Evolutionary conservation across 352 stramenopile genomes (phyloP).

Genomic region (Pythium monospermum): DNA sequence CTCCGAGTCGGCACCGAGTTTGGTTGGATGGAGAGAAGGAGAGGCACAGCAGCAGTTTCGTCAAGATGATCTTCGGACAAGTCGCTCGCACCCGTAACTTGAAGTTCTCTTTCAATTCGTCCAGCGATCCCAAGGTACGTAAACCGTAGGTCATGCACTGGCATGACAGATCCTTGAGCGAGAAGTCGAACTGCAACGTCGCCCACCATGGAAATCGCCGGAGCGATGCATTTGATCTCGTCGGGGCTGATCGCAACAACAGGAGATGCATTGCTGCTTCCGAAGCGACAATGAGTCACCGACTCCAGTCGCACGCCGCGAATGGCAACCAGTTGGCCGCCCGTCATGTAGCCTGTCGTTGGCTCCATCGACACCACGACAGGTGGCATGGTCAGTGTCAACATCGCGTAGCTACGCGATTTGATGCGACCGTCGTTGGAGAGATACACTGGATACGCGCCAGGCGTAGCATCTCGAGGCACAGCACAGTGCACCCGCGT

Average conservation of each 20-base stretch:
- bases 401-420: conserved; percentile 28
- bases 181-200: conserved; percentile 40
- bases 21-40: conserved; percentile 15
- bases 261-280: conserved; percentile 15
- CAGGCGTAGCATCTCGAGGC: conserved; percentile 21
- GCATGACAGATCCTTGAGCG: conserved; percentile 34
- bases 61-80: background rate
- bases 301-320: conserved; percentile 41
- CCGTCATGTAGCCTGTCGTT: conserved; percentile 21
- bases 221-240: conserved; percentile 20
- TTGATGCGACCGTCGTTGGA: conserved; percentile 47
- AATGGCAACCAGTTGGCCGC: conserved; percentile 41
- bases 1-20: conserved; percentile 19
- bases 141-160: conserved; percentile 32
- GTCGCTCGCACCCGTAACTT: conserved; percentile 1
- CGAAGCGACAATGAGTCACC: conserved; percentile 76
- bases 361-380: conserved; percentile 35
- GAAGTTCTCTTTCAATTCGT: conserved; percentile 14
- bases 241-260: conserved; percentile 16
- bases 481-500: conserved; percentile 33
- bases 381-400: conserved; percentile 50
- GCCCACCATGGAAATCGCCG: conserved; percentile 17
- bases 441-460: conserved; percentile 29
- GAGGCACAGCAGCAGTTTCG: conserved; percentile 1
- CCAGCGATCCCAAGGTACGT: conserved; percentile 31